Percentiles rank a stretch among this genome's conserved stretches.
phyloP scores from a whole-genome alignment of 805 yeast genomes.

The Saturnispora mendoncae region DNA sequence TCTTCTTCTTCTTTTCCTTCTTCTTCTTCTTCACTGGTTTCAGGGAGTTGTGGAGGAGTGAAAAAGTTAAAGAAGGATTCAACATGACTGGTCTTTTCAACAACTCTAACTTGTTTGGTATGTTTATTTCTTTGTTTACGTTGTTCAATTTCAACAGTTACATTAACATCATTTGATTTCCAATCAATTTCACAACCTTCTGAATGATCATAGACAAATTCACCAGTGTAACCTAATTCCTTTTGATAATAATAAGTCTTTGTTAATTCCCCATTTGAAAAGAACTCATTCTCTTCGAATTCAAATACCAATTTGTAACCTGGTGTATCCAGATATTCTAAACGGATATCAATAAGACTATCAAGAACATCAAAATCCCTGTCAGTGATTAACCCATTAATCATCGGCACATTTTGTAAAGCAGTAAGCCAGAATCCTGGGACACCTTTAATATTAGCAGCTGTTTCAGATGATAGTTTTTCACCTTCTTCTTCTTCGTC shows the following conservation, averaged over 20 bases:
- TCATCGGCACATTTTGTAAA: constrained; percentile 71
- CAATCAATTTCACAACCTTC: constrained; percentile 83
- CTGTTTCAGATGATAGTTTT: constrained; percentile 17
- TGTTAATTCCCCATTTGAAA: constrained; percentile 60
- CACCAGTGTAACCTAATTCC: constrained; percentile 90
- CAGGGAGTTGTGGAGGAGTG: constrained; percentile 79
- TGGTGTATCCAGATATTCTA: constrained; percentile 74
- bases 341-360: constrained; percentile 56
- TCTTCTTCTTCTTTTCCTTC: constrained; percentile 39
- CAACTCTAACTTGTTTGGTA: constrained; percentile 92
- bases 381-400: constrained; percentile 79
- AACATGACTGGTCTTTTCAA: constrained; percentile 88
- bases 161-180: constrained; percentile 71
- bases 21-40: constrained; percentile 42
- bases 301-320: constrained; percentile 85
- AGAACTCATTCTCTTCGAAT: constrained; percentile 68
- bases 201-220: constrained; percentile 94
- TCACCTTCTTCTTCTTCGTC: constrained; percentile 34
- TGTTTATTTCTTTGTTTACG: constrained; percentile 95
- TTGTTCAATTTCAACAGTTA: constrained; percentile 80
- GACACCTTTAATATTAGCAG: constrained; percentile 41
- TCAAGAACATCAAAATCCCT: constrained; percentile 81
- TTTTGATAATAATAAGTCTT: constrained; percentile 92
- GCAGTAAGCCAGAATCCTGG: constrained; percentile 98
- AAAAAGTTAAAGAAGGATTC: constrained; percentile 95